Evolutionary conservation across 129 eudicot species (phyloP), one percentile per base, ranked within the genome.

Genomic region (Lonicera japonica): DNA sequence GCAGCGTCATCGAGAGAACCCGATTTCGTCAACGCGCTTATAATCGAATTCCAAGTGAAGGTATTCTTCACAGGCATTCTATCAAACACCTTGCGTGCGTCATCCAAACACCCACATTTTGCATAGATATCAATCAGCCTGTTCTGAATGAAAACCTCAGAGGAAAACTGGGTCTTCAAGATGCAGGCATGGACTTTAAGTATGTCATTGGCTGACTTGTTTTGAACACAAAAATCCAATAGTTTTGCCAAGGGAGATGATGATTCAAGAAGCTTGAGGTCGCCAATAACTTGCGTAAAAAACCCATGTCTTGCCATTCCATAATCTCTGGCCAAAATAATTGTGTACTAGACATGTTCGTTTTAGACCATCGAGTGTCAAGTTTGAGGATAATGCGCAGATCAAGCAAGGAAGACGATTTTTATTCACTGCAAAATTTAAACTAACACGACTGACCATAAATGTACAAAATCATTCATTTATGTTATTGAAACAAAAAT

Each of bases 11-110:
- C 82, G 17, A 77, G 69, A 11, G 50, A 73, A 57, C 78, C 78
- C 25, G 68, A 66, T 25, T 67, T 77, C 4, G 60, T 62, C 21
- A 77, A 43, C 2, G 55, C 57, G 0, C 70, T 60, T 55, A 71
- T 67, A 62, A 77, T 61, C 25, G 82, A 72, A 68, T 77, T 77
- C 74, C 78, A 72, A 14, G 81, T 65, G 61, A 70, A 76, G 17
- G 61, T 71, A 41, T 76, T 76, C 68, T 63, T 70, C 0, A 70
- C 57, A 22, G 73, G 77, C 69, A 76, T 76, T 58, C 21, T 23
- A 56, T 66, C 66, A 54, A 77, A 71, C 82, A 77, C 67, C 67
- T 71, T 71, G 57, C 69, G 50, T 38, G 82, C 82, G 56, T 77
- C 66, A 12, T 66, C 46, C 3, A 56, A 18, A 16, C 50, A 50